Conservation (phyloP, 176 grass and related monocot genomes). For the Raddia distichophylla region DNA sequence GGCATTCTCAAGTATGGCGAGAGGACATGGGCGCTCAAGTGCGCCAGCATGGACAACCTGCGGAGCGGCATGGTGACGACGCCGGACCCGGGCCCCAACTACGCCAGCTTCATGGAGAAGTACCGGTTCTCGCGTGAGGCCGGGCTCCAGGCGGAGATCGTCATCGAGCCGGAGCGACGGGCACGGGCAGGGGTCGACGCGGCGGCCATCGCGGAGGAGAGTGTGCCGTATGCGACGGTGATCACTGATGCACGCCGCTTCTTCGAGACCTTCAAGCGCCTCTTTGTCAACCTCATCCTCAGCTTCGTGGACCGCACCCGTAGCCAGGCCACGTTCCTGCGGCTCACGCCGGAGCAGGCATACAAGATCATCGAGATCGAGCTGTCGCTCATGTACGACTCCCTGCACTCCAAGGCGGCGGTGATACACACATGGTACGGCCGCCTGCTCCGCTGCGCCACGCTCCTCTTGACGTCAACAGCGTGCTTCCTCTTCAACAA, state of each 20-base stretch:
- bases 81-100: conserved; percentile 57
- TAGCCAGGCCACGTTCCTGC: conserved; percentile 43
- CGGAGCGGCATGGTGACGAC: conserved; percentile 45
- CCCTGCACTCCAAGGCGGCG: conserved; percentile 42
- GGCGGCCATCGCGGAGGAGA: background rate
- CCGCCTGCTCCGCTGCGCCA: conserved; percentile 39
- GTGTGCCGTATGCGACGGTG: conserved; percentile 28
- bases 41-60: conserved; percentile 61
- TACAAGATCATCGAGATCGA: conserved; percentile 57
- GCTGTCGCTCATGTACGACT: conserved; percentile 52
- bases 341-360: conserved; percentile 35
- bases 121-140: conserved; percentile 58
- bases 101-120: conserved; percentile 81
- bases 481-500: conserved; percentile 48
- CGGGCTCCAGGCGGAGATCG: conserved; percentile 48
- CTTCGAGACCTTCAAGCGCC: conserved; percentile 52
- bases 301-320: conserved; percentile 52
- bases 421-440: conserved; percentile 55
- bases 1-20: conserved; percentile 61
- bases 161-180: conserved; percentile 39
- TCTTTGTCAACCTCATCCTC: conserved; percentile 65
- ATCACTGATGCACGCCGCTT: conserved; percentile 49
- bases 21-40: conserved; percentile 56
- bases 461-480: conserved; percentile 21
- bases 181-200: background rate